Percentiles rank a stretch among this genome's conserved stretches.
Evolutionary conservation across 2,329 filamentous ascomycete genomes (phyloP).

Genomic region (Periglandula ipomoeae): DNA sequence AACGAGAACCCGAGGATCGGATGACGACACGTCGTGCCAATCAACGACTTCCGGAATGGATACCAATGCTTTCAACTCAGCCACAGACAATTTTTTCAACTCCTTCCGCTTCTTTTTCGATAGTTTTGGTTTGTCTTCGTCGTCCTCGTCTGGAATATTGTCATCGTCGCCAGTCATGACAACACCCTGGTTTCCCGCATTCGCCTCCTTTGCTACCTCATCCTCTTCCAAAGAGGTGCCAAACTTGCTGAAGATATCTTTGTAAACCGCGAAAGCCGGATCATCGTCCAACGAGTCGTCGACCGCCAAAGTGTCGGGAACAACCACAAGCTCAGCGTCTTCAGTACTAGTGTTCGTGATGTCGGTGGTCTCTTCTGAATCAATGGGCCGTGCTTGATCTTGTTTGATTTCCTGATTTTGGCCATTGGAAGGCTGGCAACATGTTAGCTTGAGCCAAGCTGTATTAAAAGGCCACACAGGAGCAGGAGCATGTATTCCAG

Average conservation of each 20-base stretch:
- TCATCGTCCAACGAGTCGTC: conserved; percentile 59
- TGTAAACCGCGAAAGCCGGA: conserved; percentile 75
- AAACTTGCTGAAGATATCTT: conserved; percentile 74
- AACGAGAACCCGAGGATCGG: conserved; percentile 80
- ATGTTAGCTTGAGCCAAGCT: not conserved
- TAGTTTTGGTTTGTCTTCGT: conserved; percentile 57
- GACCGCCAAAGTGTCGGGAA: conserved; percentile 41
- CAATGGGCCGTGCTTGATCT: conserved; percentile 15
- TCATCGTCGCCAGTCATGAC: conserved; percentile 77
- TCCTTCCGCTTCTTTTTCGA: conserved; percentile 95
- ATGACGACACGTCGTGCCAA: conserved; percentile 91
- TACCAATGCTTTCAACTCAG: conserved; percentile 88
- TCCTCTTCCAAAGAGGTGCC: conserved; percentile 55
- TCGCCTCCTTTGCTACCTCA: conserved; percentile 53
- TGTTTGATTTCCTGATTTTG: not conserved
- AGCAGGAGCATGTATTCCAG: not conserved
- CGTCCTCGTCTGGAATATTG: conserved; percentile 77
- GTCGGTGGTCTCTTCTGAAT: conserved; percentile 14
- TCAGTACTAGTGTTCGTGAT: not conserved
- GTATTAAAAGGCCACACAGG: not conserved
- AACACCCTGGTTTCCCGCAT: conserved; percentile 69
- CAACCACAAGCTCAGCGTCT: conserved; percentile 23
- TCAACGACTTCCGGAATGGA: conserved; percentile 89
- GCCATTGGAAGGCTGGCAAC: not conserved
- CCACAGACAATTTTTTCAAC: conserved; percentile 85